Percentiles rank a stretch among this genome's conserved stretches.
phyloP scores from a whole-genome alignment of 306 rosid genomes.

The Casuarina glauca region DNA sequence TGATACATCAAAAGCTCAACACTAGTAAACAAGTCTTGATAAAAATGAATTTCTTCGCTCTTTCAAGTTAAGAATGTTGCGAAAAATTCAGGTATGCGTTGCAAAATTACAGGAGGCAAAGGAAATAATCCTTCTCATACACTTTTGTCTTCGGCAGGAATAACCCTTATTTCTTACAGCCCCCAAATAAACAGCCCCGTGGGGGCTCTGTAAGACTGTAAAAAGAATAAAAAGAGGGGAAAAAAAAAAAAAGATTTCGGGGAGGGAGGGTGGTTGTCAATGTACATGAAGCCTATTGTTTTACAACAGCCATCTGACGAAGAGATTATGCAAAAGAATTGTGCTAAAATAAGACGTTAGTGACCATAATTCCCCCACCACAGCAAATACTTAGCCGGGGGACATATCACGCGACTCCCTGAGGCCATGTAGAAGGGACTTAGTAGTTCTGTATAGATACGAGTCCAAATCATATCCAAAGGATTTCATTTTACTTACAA shows the following conservation, averaged over 20 bases:
- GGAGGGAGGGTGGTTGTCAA: background rate
- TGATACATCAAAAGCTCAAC: too few species aligned
- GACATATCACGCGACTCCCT: background rate
- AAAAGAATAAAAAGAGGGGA: too few species aligned
- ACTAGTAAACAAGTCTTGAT: background rate
- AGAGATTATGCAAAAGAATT: background rate
- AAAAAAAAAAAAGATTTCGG: background rate
- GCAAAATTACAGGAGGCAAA: background rate
- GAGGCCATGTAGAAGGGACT: constrained; percentile 31
- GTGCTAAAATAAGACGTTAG: background rate
- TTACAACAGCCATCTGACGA: background rate
- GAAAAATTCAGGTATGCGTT: background rate
- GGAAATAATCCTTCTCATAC: background rate
- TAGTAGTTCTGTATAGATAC: constrained; percentile 26
- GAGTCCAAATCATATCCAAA: constrained; percentile 44
- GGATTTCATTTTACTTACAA: constrained; percentile 48
- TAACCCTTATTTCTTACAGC: background rate
- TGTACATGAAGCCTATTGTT: background rate
- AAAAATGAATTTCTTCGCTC: background rate
- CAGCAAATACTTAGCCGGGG: background rate
- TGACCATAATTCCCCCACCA: background rate
- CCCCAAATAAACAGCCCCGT: background rate
- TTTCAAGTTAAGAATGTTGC: background rate
- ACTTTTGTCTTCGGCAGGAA: background rate
- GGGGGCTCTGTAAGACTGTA: background rate